Percentiles rank a stretch among this genome's conserved stretches.
phyloP scores from a whole-genome alignment of 345 rosid genomes.

The Carallia brachiata region DNA sequence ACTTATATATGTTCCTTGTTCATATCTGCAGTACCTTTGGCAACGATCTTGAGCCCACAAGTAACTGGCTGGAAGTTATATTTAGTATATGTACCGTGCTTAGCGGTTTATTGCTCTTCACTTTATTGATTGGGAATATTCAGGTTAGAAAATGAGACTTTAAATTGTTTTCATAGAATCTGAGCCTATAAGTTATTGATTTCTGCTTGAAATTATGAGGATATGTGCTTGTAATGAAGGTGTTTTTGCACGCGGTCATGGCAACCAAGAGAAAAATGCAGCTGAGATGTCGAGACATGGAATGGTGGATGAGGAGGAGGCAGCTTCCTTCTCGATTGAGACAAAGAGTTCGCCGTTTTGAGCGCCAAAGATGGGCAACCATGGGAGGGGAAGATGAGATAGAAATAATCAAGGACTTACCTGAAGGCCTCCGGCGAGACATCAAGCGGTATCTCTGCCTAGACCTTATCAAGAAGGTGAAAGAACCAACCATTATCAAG shows the following conservation, averaged over 20 bases:
- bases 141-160: conserved; percentile 44
- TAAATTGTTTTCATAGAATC: not conserved
- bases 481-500: not conserved
- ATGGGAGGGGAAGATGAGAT: conserved; percentile 82
- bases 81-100: conserved; percentile 79
- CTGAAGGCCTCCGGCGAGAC: conserved; percentile 84
- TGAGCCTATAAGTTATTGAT: not conserved
- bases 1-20: too few relatives aligned
- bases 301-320: conserved; percentile 94
- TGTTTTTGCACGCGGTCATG: conserved; percentile 67
- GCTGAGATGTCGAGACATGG: conserved; percentile 72
- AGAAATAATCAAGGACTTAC: conserved; percentile 67
- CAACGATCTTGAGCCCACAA: conserved; percentile 79
- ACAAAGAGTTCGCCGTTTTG: conserved; percentile 74
- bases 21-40: conserved; percentile 67
- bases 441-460: conserved; percentile 82
- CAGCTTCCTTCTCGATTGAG: conserved; percentile 78
- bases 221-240: conserved; percentile 36
- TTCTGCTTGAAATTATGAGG: conserved; percentile 10
- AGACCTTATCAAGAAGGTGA: conserved; percentile 79
- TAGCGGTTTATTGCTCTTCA: conserved; percentile 77
- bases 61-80: conserved; percentile 67
- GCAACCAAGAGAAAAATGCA: conserved; percentile 82
- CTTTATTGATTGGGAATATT: conserved; percentile 76
- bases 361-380: conserved; percentile 63